Percentiles rank a stretch among this genome's conserved stretches.
phyloP scores from a whole-genome alignment of 768 basidiomycete genomes.

The Postia placenta region DNA sequence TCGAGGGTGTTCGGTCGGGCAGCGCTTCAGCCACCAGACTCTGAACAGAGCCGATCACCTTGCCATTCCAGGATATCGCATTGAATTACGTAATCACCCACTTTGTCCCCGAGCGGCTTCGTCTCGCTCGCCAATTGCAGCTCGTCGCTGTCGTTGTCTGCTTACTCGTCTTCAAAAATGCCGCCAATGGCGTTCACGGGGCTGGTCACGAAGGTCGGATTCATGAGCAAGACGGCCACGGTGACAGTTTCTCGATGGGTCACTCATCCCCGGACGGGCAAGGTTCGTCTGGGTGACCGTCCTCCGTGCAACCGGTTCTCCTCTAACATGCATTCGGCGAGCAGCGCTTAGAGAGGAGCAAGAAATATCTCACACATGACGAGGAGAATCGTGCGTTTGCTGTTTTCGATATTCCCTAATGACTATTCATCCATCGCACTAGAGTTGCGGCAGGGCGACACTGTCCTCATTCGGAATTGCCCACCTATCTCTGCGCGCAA shows the following conservation, averaged over 20 bases:
- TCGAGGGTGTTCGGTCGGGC: neutral
- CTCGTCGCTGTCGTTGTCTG: neutral
- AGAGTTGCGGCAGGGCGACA: slow-evolving; percentile 65
- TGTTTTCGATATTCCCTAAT: slow-evolving; percentile 5
- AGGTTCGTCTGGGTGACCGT: slow-evolving; percentile 39
- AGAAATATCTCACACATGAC: slow-evolving; percentile 76
- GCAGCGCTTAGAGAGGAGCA: slow-evolving; percentile 68
- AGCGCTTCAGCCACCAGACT: neutral
- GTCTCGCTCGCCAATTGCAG: neutral
- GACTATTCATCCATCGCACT: neutral
- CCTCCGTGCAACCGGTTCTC: neutral
- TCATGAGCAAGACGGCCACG: slow-evolving; percentile 81
- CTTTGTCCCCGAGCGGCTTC: neutral
- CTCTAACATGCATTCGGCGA: neutral
- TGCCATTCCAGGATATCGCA: neutral
- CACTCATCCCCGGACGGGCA: slow-evolving; percentile 68
- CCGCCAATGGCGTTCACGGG: slow-evolving; percentile 75
- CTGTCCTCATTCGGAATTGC: slow-evolving; percentile 76
- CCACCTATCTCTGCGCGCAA: slow-evolving; percentile 76
- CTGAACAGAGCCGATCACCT: neutral
- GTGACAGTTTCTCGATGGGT: slow-evolving; percentile 74
- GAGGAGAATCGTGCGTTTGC: slow-evolving; percentile 56
- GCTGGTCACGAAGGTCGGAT: slow-evolving; percentile 72
- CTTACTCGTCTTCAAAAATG: slow-evolving; percentile 35
- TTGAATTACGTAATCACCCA: neutral